A percentile compares a stretch with the other conserved stretches of the same genome.
phyloP scores from a whole-genome alignment of 805 yeast species.

The Kazachstania africana region DNA sequence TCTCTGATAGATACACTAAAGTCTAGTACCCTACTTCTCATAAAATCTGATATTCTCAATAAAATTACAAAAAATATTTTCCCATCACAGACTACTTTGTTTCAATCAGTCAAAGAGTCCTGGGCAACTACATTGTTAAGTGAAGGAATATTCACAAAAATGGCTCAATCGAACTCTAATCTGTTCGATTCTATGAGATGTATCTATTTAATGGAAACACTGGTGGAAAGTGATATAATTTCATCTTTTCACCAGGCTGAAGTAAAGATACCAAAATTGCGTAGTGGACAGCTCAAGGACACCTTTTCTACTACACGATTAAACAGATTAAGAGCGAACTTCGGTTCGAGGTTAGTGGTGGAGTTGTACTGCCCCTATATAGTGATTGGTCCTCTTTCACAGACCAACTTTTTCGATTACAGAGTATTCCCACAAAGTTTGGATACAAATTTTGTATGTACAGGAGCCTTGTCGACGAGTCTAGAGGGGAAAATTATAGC shows the following conservation, averaged over 20 bases:
- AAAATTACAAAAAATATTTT: not conserved
- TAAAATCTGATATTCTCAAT: not conserved
- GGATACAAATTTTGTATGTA: conserved; percentile 26
- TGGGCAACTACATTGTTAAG: conserved; percentile 35
- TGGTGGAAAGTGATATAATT: conserved; percentile 9
- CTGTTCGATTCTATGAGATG: conserved; percentile 28
- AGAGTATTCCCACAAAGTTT: conserved; percentile 31
- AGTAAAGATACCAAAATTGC: conserved; percentile 6
- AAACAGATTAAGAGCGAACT: conserved; percentile 33
- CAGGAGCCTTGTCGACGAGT: conserved; percentile 50
- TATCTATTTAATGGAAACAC: conserved; percentile 29
- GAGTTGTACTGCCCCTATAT: conserved; percentile 33
- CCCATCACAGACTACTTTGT: not conserved
- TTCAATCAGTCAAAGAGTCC: conserved; percentile 20
- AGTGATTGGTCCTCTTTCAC: conserved; percentile 46
- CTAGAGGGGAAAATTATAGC: conserved; percentile 45
- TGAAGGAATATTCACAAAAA: conserved; percentile 35
- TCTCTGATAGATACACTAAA: not conserved
- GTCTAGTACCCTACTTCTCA: conserved; percentile 1
- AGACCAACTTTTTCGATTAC: conserved; percentile 52
- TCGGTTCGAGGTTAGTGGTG: conserved; percentile 39
- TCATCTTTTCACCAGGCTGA: conserved; percentile 13
- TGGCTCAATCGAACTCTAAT: conserved; percentile 18
- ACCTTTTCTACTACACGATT: conserved; percentile 17
- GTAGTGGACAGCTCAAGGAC: conserved; percentile 8